Evolutionary conservation across 1,284 basidiomycete species (phyloP), one percentile per base, ranked within the genome.

Genomic region (Cryptococcus wingfieldii): DNA sequence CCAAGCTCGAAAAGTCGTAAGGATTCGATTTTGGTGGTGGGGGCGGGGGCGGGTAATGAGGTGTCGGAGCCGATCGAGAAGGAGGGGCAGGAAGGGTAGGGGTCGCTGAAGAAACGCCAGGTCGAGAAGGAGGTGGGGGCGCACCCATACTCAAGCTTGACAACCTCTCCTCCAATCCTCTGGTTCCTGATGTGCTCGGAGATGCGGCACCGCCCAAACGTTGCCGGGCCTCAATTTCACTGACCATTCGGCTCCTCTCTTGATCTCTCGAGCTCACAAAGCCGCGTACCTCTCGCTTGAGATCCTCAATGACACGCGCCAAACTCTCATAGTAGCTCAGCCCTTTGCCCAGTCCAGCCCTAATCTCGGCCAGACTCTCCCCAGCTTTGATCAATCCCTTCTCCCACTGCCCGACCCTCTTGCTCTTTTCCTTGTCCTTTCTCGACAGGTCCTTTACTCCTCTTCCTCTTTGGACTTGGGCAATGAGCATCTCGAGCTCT

Each of bases 241-340:
- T 79, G 2, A 83, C 81, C 25, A 95, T 71, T 14, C 79, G 79
- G 44, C 88, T 84, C 14, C 91, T 82, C 71, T 97, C 91, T 0
- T 78, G 71, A n/a, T 80, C 83, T 28, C 94, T 82, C 19, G 81
- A 79, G 0, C 80, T 76, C 4, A 89, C 79, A 65, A 87, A 96
- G 0, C 79, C 74, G 49, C 81, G 82, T 2, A 84, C 83, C 60
- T 85, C 86, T 6, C 80, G 76, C 51, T 81, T 79, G 7, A 97
- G 80, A 8, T 80, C 81, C 0, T 77, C 71, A 3, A 85, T 81
- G 31, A 95, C 77, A 39, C 84, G 84, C 1, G 81, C 82, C n/a
- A 97, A 80, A 60, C 94, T 89, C 5, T 80, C 80, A 74, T 98
- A 97, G 76, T 96, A 98, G 48, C 86, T 84, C 3, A 90, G 77